Base-by-base conservation (phyloP, 2,329 filamentous ascomycete genomes). In the Beauveria rudraprayagi region DNA sequence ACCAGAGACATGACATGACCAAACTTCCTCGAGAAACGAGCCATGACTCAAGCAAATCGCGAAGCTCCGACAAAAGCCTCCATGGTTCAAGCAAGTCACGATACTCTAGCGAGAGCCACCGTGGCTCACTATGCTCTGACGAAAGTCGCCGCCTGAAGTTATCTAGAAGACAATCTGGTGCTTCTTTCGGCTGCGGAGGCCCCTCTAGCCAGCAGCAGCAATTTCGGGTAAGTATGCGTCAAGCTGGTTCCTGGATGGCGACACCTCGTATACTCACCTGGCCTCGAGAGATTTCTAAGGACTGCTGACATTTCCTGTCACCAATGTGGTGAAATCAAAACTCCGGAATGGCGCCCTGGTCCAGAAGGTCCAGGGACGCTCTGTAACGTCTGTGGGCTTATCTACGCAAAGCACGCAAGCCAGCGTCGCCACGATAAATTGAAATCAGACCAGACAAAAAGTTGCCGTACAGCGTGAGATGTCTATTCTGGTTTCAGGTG, bases 301-400 rank as follows among this genome's bases (percentile, higher is more conserved):
- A 52, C 56, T 19, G 56, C 56, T 19, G 50, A 63, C n/a, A 56
- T 63, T 30, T 48, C 52, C 19, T 63, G 61, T 26, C 57, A 60
- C 26, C 44, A 59, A 4, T 63, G 62, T 51, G 51, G 44, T 44
- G 50, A 53, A 47, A 46, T 53, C 2, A 60, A 22, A 24, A 63
- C 41, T 28, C 62, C 62, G 9, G 55, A 63, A 48, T 63, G 62
- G 62, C 60, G 62, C 17, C n/a, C 30, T 5, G 62, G 62, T 5
- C 59, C 59, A 10, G 16, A 62, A 28, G 62, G 62, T 10, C 62
- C 62, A 1, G 51, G 60, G 11, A 63, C 62, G 19, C 62, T 63
- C 6, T 63, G 62, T 43, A 63, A 63, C 40, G 62, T 63, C 37
- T 63, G 62, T 24, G 62, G 62, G 5, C 55, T 63, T 1, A 50